A percentile compares a stretch with the other conserved stretches of the same genome.
These are phyloP conservation scores for Cantharellus anzutake DNA, from an alignment of 768 basidiomycete genomes.

Conservation along the genomic window DNA sequence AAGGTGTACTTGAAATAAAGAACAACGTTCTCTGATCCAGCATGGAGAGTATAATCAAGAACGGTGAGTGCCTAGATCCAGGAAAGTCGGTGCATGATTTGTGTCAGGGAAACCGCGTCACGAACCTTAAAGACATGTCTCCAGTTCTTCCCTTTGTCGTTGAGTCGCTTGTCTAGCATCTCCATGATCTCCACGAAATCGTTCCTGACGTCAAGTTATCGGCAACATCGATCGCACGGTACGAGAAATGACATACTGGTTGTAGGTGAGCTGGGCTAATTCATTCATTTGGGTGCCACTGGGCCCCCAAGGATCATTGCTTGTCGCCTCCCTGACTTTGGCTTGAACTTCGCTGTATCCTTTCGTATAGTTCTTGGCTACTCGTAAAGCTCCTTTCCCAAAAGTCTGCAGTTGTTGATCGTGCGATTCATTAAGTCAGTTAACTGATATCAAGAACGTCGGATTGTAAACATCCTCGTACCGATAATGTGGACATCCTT, in stretches of 20 bases:
- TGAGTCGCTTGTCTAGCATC: slow-evolving; percentile 95
- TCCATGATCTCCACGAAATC: slow-evolving; percentile 99
- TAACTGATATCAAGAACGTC: neutral
- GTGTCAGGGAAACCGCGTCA: neutral
- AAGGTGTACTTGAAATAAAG: slow-evolving; percentile 51
- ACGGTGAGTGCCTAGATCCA: slow-evolving; percentile 59
- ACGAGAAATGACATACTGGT: slow-evolving; percentile 46
- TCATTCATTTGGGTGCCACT: slow-evolving; percentile 99
- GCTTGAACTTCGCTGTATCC: slow-evolving; percentile 85
- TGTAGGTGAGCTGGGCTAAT: slow-evolving; percentile 89
- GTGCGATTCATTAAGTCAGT: too few relatives aligned
- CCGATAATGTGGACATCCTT: neutral
- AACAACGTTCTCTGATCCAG: slow-evolving; percentile 95
- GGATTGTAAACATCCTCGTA: too few relatives aligned
- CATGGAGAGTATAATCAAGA: slow-evolving; percentile 88
- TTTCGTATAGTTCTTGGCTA: slow-evolving; percentile 90
- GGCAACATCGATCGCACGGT: neutral
- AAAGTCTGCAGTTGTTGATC: neutral
- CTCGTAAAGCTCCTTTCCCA: slow-evolving; percentile 37
- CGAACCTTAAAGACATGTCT: slow-evolving; percentile 93
- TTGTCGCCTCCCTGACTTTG: slow-evolving; percentile 91
- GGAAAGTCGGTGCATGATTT: neutral
- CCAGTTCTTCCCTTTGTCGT: slow-evolving; percentile 99
- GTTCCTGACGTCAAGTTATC: slow-evolving; percentile 28
- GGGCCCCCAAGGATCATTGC: slow-evolving; percentile 96